Base-by-base conservation (phyloP, 2,329 filamentous ascomycete species). In the Thermoascus crustaceus region DNA sequence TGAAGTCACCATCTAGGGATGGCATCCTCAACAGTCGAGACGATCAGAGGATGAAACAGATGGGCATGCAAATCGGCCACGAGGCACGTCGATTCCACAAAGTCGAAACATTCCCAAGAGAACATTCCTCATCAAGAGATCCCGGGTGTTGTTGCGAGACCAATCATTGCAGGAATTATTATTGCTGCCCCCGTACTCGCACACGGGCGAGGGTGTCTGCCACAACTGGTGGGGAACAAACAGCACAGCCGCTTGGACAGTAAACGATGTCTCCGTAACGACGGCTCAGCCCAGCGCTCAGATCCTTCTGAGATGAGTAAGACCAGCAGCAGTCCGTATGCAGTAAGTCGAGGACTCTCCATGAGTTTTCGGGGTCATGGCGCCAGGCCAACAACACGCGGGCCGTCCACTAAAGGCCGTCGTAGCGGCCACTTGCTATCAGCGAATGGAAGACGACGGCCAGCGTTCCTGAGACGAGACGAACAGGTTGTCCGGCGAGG, bases 261-360 rank as follows among this genome's bases (percentile, higher is more conserved):
- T 17, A 29, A 18, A 16, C n/a, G n/a, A n/a, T n/a, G n/a, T n/a
- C n/a, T n/a, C n/a, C n/a, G n/a, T 29, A 18, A 29, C n/a, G 26
- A 29, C 16, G 26, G 26, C 26, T 29, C 26, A 29, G 26, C 26
- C 26, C 14, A 13, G 26, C 14, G 26, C 26, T 29, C 26, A 29
- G 26, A 29, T 29, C 26, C 13, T 29, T 29, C 26, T 29, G 14
- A 17, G 26, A 29, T 29, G 26, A 29, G 26, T 29, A 29, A 29
- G 26, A 29, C 18, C 26, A 29, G 26, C 18, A 17, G 5, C n/a
- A 29, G 8, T 29, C n/a, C 7, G n/a, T 9, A 29, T 29, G 26
- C 14, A 29, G 26, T 29, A 29, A 29, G 16, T 26, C 18, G 14
- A 16, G 26, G 18, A 29, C 14, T 29, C 14, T 29, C 26, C 18